Evolutionary conservation across 306 rosid species (phyloP), one percentile per base, ranked within the genome.

Genomic region (Abrus precatorius): DNA sequence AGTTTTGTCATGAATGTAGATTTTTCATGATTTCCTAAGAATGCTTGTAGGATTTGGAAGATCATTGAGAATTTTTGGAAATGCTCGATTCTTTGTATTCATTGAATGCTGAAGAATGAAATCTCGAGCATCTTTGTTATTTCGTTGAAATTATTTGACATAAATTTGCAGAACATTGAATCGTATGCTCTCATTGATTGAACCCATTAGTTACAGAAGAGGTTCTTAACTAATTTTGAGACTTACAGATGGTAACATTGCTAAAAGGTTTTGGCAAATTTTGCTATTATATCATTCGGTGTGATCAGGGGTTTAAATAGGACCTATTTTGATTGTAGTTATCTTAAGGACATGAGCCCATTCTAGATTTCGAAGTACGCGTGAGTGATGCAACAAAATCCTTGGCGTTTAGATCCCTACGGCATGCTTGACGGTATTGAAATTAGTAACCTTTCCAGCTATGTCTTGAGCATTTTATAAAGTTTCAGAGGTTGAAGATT

Each of bases 11-110:
- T 56, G 56, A 40, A 69, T 45, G 60, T 48, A 7, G 40, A 4
- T 56, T 76, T 75, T 80, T 72, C 63, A 41, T 72, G 77, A 70
- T 65, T 32, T 20, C 8, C 30, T 28, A 69, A 77, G 69, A 49
- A 64, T 76, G 33, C 30, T 40, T 1, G 6, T 49, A 54, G 68
- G 32, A 3, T 63, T 69, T 56, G 38, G 49, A 64, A 49, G 52
- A 36, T 45, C 5, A 1, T 57, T 59, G 29, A 43, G 30, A 38
- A 61, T 44, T 48, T 34, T 2, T 57, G 52, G 8, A 67, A 60
- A 72, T 74, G 69, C 40, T 13, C 50, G 70, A 74, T 2, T 79
- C 38, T 9, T 69, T 49, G 68, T 67, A 34, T 13, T 27, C 10
- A 34, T 47, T 54, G 36, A 5, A 61, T 30, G 60, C 36, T 48